Percentiles rank a stretch among this genome's conserved stretches.
phyloP scores from a whole-genome alignment of 2,329 filamentous ascomycete species.

The Bisporella sp. region DNA sequence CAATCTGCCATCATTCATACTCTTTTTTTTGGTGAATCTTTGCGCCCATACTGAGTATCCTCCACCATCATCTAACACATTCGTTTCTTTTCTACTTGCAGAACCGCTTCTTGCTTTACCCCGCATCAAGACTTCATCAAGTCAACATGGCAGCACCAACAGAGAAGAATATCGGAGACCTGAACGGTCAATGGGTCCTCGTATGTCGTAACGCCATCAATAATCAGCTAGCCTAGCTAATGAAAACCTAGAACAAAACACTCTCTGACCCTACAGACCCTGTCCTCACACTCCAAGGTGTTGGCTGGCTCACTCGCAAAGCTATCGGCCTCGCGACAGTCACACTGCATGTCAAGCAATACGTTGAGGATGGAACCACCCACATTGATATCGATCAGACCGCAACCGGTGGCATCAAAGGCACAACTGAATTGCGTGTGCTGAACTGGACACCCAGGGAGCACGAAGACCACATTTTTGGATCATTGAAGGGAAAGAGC shows the following conservation, averaged over 20 bases:
- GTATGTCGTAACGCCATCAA: slow-evolving; percentile 26
- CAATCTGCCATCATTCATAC: too few relatives aligned
- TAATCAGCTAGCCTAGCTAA: neutral
- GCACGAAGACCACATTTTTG: slow-evolving; percentile 58
- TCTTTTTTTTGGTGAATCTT: too few relatives aligned
- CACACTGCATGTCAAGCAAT: slow-evolving; percentile 37
- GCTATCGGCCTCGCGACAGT: slow-evolving; percentile 52
- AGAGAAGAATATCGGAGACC: slow-evolving; percentile 42
- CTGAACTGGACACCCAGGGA: slow-evolving; percentile 47
- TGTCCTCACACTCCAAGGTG: slow-evolving; percentile 51
- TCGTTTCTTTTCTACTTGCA: neutral
- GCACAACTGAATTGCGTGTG: slow-evolving; percentile 48
- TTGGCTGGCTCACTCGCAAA: slow-evolving; percentile 52
- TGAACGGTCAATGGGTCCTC: slow-evolving; percentile 47
- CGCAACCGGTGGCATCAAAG: slow-evolving; percentile 55
- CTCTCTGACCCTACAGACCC: slow-evolving; percentile 51
- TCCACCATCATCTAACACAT: too few relatives aligned
- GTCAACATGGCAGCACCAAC: slow-evolving; percentile 46
- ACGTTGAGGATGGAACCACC: slow-evolving; percentile 32
- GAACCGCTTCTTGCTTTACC: neutral
- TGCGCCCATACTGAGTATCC: too few relatives aligned
- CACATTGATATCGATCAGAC: slow-evolving; percentile 54
- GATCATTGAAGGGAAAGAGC: slow-evolving; percentile 33
- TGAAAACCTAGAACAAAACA: slow-evolving; percentile 45
- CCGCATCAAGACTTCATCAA: neutral